Evolutionary conservation across 768 basidiomycete genomes (phyloP), one percentile per base, ranked within the genome.

Genomic region (Suillus variegatus): DNA sequence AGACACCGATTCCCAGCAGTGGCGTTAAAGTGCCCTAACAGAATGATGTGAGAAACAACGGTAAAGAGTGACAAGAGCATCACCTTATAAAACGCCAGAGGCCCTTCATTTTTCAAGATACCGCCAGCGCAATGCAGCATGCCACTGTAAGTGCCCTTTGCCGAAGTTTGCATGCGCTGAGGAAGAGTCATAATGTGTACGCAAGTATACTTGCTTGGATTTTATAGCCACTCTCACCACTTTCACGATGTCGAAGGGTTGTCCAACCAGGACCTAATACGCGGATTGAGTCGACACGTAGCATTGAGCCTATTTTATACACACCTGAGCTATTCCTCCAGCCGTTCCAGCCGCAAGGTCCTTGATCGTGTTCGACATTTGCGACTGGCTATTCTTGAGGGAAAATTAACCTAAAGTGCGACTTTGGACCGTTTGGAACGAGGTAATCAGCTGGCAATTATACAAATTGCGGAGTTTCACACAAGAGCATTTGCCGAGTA

Each of bases 181-280:
- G 41, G 64, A 63, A 61, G 32, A 62, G 41, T 65, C 65, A 69
- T 63, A 60, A 60, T 66, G 60, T 60, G 68, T 35, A 60, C 66
- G 54, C 66, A 69, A n/a, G 66, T 20, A 40, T 28, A 25, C 44
- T 52, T 8, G n/a, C 22, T 25, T 49, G 60, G 16, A 65, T 35
- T 8, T 63, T 43, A 63, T 14, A 43, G 16, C 41, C 22, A 60
- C 43, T 86, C 92, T 75, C 74, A 94, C 93, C 80, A 95, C 93
- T 89, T 97, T 97, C 80, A 95, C 93, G 68, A 97, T 95, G 77
- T 98, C 95, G 77, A 98, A 98, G 14, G 95, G 95, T 77, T 97
- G 93, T 57, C 94, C 94, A 56, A 95, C 93, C 55, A 95, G 82
- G 66, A 94, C 92, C 91, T 93, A 62, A 66, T 69, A 60, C 64